Evolutionary conservation across 257 asterid genomes (phyloP).

Genomic region (Fraxinus americana): DNA sequence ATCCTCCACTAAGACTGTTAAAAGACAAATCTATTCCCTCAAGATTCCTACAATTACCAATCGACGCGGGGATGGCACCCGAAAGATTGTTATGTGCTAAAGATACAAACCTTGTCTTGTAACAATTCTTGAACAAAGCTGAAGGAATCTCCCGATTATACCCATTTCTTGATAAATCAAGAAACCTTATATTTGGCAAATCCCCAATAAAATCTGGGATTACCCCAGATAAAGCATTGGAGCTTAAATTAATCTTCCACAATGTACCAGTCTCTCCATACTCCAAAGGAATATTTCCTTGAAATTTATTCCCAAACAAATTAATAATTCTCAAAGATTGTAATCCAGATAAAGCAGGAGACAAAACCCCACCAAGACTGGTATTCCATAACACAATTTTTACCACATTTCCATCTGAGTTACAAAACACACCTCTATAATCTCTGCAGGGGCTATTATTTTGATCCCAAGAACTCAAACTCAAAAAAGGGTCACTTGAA

Average conservation of each 20-base stretch:
- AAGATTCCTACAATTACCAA: slow-evolving; percentile 67
- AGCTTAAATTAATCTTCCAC: slow-evolving; percentile 89
- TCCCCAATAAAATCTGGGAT: slow-evolving; percentile 88
- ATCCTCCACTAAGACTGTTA: slow-evolving; percentile 58
- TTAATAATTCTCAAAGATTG: slow-evolving; percentile 66
- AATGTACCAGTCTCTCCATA: slow-evolving; percentile 65
- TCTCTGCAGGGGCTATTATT: slow-evolving; percentile 60
- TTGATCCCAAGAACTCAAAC: slow-evolving; percentile 71
- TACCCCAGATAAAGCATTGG: slow-evolving; percentile 88
- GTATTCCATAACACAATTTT: slow-evolving; percentile 84
- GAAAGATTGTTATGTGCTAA: slow-evolving; percentile 72
- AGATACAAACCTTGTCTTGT: slow-evolving; percentile 60
- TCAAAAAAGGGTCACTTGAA: slow-evolving; percentile 75
- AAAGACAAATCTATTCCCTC: slow-evolving; percentile 90
- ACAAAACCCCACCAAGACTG: slow-evolving; percentile 71
- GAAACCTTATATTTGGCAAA: slow-evolving; percentile 69
- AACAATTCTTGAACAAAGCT: slow-evolving; percentile 57
- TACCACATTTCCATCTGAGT: slow-evolving; percentile 73
- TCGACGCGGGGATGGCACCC: slow-evolving; percentile 53
- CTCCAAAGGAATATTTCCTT: slow-evolving; percentile 71
- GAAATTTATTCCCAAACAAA: slow-evolving; percentile 72
- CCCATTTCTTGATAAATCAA: slow-evolving; percentile 80
- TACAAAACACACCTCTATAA: slow-evolving; percentile 70
- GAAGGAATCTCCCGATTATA: slow-evolving; percentile 66
- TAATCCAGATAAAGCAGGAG: slow-evolving; percentile 76